Base-by-base conservation (phyloP, 148 eudicot species). In the Mesembryanthemum crystallinum region DNA sequence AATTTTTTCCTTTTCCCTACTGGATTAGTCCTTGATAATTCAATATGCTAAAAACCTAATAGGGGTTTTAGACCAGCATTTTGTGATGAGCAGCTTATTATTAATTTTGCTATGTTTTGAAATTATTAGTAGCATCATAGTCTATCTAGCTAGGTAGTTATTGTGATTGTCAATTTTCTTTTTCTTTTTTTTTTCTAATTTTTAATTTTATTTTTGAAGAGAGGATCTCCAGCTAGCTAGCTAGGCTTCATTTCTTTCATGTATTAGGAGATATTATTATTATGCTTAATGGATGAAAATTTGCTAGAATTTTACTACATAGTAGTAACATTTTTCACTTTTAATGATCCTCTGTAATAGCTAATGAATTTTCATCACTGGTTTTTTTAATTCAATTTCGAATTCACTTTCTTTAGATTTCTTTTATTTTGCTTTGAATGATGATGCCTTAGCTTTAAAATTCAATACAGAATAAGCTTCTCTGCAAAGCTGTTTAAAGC, bases 401-500 rank as follows among this genome's bases (percentile, higher is more conserved):
- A 1, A 30, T 4, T 27, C 18, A 58, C 42, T 27, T 32, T 61
- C n/a, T n/a, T 29, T 27, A 61, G 58, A 43, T 27, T 59, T 70
- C 59, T 63, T 35, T 51, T 43, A 62, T 35, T 72, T 72, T 54
- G 30, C 37, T 67, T 75, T 75, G 72, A 66, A 75, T 27, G 20
- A 47, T 47, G 60, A 23, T 39, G 43, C 77, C 67, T n/a, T 35
- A 35, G 39, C 39, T 49, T 74, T 64, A 74, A 74, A 55, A 52
- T 21, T 64, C 45, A 49, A 74, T 57, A 25, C 52, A 42, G 74
- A 71, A n/a, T n/a, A n/a, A 54, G 33, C 37, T 20, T 28, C 29
- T 29, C 73, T 79, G 82, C 77, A 79, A 74, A 79, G 78, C 70
- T 74, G 78, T 74, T 74, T 79, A 79, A 79, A 79, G 78, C 65